Evolutionary conservation across 108 stramenopile genomes (phyloP).

Genomic region (Fragilariopsis cylindrus): DNA sequence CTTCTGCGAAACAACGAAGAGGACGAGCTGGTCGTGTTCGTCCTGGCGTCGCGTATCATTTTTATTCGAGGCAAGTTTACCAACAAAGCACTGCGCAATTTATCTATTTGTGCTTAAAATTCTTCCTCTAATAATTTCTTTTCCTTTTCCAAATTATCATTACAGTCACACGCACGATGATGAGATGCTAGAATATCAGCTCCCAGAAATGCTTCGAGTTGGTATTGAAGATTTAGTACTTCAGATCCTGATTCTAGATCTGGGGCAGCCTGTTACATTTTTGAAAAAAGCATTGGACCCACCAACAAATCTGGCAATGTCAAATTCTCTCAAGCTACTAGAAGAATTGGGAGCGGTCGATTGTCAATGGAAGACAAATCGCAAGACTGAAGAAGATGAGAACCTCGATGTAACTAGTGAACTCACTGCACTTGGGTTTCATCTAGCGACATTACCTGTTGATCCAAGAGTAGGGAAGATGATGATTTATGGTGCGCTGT

Average conservation of each 20-base stretch:
- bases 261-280: constrained; percentile 70
- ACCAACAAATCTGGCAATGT: constrained; percentile 58
- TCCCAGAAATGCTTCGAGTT: constrained; percentile 90
- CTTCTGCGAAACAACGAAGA: constrained; percentile 84
- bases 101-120: not conserved
- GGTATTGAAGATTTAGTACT: constrained; percentile 90
- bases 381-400: constrained; percentile 6
- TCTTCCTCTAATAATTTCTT: not conserved
- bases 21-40: constrained; percentile 95
- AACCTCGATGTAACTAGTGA: constrained; percentile 37
- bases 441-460: constrained; percentile 84
- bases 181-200: constrained; percentile 59
- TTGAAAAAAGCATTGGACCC: constrained; percentile 72
- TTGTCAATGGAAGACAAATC: constrained; percentile 32
- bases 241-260: constrained; percentile 75
- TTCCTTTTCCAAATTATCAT: not conserved
- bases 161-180: constrained; percentile 53
- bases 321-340: constrained; percentile 62
- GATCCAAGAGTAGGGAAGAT: constrained; percentile 92
- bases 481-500: constrained; percentile 81
- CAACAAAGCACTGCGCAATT: not conserved
- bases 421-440: constrained; percentile 90
- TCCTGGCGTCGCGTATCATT: constrained; percentile 79
- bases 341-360: constrained; percentile 69
- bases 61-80: constrained; percentile 52